Evolutionary conservation across 179 eudicot genomes (phyloP).

Genomic region (Camellia oleifera): DNA sequence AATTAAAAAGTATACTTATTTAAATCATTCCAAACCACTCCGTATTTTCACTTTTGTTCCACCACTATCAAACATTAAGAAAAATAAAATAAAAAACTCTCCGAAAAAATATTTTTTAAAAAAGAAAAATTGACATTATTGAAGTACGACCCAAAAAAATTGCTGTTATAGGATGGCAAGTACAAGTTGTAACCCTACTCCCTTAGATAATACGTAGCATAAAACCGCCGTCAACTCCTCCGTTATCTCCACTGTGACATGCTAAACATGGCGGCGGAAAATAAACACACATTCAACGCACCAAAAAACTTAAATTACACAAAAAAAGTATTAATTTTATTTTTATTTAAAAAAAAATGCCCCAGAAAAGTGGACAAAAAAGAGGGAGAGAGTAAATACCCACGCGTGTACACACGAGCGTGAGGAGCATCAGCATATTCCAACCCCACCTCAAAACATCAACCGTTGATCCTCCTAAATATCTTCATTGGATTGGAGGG

Average conservation of each 20-base stretch:
- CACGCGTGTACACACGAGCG: background rate
- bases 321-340: background rate
- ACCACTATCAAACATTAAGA: too few species aligned
- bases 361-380: constrained; percentile 2
- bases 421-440: background rate
- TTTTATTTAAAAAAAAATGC: background rate
- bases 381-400: background rate
- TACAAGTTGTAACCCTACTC: background rate
- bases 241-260: background rate
- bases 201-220: background rate
- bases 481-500: background rate
- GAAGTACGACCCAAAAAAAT: too few species aligned
- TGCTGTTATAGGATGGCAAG: background rate
- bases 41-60: too few species aligned
- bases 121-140: too few species aligned
- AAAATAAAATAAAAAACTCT: too few species aligned
- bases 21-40: too few species aligned
- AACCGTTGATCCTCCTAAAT: background rate
- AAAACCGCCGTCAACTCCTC: background rate
- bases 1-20: too few species aligned
- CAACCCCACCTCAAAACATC: background rate
- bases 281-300: background rate
- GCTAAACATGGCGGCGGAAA: constrained; percentile 4
- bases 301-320: background rate
- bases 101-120: too few species aligned